Conservation (phyloP, 2,329 filamentous ascomycete species). For the Aspergillus neoniger region DNA sequence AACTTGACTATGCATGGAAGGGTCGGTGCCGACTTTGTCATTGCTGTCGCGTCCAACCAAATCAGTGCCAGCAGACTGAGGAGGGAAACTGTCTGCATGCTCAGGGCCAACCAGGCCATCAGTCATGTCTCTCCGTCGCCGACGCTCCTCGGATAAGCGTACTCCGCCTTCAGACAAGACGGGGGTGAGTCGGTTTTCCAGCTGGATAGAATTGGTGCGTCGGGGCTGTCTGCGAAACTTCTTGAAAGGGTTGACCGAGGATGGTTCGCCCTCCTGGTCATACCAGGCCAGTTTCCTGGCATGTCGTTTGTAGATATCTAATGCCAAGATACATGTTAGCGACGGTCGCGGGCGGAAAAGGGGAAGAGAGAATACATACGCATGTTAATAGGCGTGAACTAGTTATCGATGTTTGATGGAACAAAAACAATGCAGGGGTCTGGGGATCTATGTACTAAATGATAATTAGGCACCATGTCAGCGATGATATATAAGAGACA, state of each 20-base stretch:
- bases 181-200: slow-evolving; percentile 31
- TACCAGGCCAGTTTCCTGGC: slow-evolving; percentile 46
- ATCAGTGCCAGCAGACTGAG: slow-evolving; percentile 28
- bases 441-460: not conserved
- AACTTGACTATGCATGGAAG: slow-evolving; percentile 32
- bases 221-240: slow-evolving; percentile 36
- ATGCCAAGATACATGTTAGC: slow-evolving; percentile 7
- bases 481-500: not conserved
- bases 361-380: not conserved
- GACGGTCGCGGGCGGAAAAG: not conserved
- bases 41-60: slow-evolving; percentile 14
- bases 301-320: slow-evolving; percentile 44
- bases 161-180: slow-evolving; percentile 28
- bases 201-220: slow-evolving; percentile 31
- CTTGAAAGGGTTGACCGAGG: slow-evolving; percentile 45
- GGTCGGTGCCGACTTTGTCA: slow-evolving; percentile 20
- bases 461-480: not conserved
- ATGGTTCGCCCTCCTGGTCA: slow-evolving; percentile 39
- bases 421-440: not conserved
- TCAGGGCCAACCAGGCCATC: slow-evolving; percentile 26
- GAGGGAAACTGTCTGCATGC: slow-evolving; percentile 30
- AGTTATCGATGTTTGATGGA: not conserved
- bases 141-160: slow-evolving; percentile 25
- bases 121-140: slow-evolving; percentile 28
- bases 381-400: not conserved